Base-by-base conservation (phyloP, 208 protist genomes). In the Blastocrithidia nonstop region DNA sequence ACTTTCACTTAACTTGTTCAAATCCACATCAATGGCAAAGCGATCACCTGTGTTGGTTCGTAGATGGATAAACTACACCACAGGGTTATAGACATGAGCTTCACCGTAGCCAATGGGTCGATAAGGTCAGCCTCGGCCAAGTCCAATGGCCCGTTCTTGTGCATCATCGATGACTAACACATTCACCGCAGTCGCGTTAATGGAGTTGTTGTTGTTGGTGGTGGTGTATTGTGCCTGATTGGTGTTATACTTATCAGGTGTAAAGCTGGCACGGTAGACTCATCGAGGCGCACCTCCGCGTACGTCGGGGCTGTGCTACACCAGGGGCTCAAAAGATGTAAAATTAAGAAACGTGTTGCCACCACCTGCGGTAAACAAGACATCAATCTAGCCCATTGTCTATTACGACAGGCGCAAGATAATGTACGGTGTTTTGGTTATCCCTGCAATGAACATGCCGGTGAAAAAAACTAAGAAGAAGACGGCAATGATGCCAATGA, bases 101-200 rank as follows among this genome's bases (percentile, higher is more conserved):
- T 97, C 87, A 23, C 65, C 71, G 31, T 78, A 82, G 17, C 77
- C 80, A 0, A 92, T 65, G 7, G 61, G 53, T 7, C 83, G 67
- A 44, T 87, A 78, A 8, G 29, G 23, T 88, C 89, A 97, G 4
- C 47, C 57, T n/a, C 88, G 49, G 5, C 93, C 90, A n/a, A 96
- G 54, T 9, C 77, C 78, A 0, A 88, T 53, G 15, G 50, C 6
- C 15, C 66, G 36, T 54, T 93, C 82, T 3, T 57, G 50, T 24
- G 57, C 60, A 7, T 74, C 69, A 66, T 94, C 69, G 37, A 75
- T 65, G 17, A 93, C 32, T 1, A 94, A 33, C n/a, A 91, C 17
- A 44, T 66, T 91, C 8, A 43, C 50, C 4, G 39, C 41, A 2
- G 60, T 16, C 4, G 19, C 21, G 15, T 17, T n/a, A 21, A 24